phyloP scores from a whole-genome alignment of 345 rosid genomes.

The Hirschfeldia incana region DNA sequence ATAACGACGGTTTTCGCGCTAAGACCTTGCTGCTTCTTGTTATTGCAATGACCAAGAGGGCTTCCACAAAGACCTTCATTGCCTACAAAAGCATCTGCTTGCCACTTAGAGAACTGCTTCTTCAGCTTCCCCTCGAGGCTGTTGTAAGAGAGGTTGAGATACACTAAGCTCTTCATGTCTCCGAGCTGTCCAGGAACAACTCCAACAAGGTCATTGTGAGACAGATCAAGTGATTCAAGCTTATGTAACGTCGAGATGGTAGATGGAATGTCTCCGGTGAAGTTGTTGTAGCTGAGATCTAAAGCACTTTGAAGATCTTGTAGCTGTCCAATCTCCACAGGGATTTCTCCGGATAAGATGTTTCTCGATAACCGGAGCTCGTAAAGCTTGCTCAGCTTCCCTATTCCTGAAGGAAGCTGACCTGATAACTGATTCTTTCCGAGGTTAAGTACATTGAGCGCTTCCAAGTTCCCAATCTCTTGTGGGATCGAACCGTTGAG shows the following conservation, averaged over 20 bases:
- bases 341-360: slow-evolving; percentile 61
- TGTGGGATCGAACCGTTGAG: slow-evolving; percentile 64
- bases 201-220: slow-evolving; percentile 66
- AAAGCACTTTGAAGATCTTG: slow-evolving; percentile 79
- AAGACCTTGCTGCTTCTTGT: slow-evolving; percentile 41
- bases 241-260: slow-evolving; percentile 66
- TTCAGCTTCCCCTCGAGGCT: slow-evolving; percentile 62
- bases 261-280: slow-evolving; percentile 63
- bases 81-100: slow-evolving; percentile 61
- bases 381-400: slow-evolving; percentile 69
- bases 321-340: slow-evolving; percentile 66
- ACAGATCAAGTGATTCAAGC: slow-evolving; percentile 71
- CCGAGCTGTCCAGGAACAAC: slow-evolving; percentile 61
- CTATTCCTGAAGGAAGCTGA: slow-evolving; percentile 59
- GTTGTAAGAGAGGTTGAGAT: slow-evolving; percentile 75
- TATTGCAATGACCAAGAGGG: slow-evolving; percentile 59
- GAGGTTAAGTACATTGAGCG: slow-evolving; percentile 76
- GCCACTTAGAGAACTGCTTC: slow-evolving; percentile 69
- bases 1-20: slow-evolving; percentile 49
- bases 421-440: slow-evolving; percentile 78
- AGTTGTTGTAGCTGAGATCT: slow-evolving; percentile 67
- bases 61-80: slow-evolving; percentile 73
- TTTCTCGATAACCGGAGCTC: slow-evolving; percentile 77
- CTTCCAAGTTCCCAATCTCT: slow-evolving; percentile 66
- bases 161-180: slow-evolving; percentile 72